Evolutionary conservation across 108 stramenopile genomes (phyloP), one percentile per base, ranked within the genome.

Genomic region (Pseudonitzschia pungens): DNA sequence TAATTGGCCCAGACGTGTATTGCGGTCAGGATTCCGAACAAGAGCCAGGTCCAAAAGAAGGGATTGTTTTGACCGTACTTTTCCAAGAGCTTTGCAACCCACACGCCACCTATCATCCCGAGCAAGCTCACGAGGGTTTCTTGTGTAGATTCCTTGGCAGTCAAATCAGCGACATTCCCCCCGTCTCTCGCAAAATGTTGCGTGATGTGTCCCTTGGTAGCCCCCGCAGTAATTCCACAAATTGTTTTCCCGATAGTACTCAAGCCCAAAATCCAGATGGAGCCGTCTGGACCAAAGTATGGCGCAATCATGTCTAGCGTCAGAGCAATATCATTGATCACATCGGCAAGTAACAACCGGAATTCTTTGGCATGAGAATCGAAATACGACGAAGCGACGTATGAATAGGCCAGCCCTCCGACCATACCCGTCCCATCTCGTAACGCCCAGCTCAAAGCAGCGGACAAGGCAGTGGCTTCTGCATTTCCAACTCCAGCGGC

Each of bases 1-100:
- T 86, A 98, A 71, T 98, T 98, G 50, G 96, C 94, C 84, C 88
- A 94, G 18, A 98, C 92, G 77, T 98, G 98, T 10, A 97, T 54
- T 18, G 81, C 41, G 0, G 98, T 97, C 65, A 97, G 73, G 0
- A 83, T 20, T 7, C 82, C 68, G 77, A 98, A 98, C 15, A 95
- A 77, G 14, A 69, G 65, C 96, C 95, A 96, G 22, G 89, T 83
- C 21, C 48, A 51, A 54, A 53, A 54, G n/a, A 68, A 60, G 20
- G 63, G 68, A 65, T 59, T 42, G 50, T 76, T 24, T 57, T 81
- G 76, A n/a, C 60, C 29, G 29, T 62, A 21, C 43, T 72, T 70
- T 44, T 81, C 63, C 29, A 94, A 65, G 42, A 66, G 63, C 29
- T 69, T 68, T 11, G 90, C 88, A 21, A 94, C 65, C 21, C 58